phyloP scores from a whole-genome alignment of 441 rosid genomes.

The Arabidopsis hybrid region DNA sequence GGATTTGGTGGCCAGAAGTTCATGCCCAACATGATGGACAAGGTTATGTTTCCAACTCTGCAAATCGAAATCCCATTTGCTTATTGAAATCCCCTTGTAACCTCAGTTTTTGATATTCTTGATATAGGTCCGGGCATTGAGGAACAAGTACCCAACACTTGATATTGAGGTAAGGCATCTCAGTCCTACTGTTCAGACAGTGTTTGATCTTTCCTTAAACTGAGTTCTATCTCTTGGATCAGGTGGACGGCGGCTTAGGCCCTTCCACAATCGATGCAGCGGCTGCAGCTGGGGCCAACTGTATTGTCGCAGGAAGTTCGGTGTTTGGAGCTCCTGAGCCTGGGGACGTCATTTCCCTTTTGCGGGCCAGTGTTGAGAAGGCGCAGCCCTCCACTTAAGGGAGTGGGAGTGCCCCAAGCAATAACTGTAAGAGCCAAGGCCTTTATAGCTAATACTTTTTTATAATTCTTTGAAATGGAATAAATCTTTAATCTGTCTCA shows the following conservation, averaged over 20 bases:
- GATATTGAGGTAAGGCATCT: slow-evolving; percentile 74
- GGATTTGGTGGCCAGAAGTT: slow-evolving; percentile 97
- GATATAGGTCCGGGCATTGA: slow-evolving; percentile 65
- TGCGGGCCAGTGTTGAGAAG: background rate
- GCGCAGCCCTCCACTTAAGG: no score
- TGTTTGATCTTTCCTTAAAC: background rate
- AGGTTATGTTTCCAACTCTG: slow-evolving; percentile 48
- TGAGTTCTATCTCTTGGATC: slow-evolving; percentile 21
- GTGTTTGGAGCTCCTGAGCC: slow-evolving; percentile 1
- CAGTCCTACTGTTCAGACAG: background rate
- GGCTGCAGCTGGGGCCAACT: slow-evolving; percentile 94
- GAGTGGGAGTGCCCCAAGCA: no score
- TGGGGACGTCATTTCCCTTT: background rate
- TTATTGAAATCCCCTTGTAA: background rate
- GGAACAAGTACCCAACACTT: slow-evolving; percentile 78
- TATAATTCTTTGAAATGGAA: no score
- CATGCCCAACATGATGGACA: slow-evolving; percentile 89
- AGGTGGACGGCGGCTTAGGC: slow-evolving; percentile 97
- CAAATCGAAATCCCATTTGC: background rate
- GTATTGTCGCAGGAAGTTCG: slow-evolving; percentile 89
- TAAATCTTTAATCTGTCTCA: no score
- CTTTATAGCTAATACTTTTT: no score
- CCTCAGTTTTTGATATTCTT: background rate
- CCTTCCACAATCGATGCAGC: slow-evolving; percentile 87
- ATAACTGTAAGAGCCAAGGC: no score